Evolutionary conservation across 163 green algal genomes (phyloP).

Genomic region (Chloroidium sp.): DNA sequence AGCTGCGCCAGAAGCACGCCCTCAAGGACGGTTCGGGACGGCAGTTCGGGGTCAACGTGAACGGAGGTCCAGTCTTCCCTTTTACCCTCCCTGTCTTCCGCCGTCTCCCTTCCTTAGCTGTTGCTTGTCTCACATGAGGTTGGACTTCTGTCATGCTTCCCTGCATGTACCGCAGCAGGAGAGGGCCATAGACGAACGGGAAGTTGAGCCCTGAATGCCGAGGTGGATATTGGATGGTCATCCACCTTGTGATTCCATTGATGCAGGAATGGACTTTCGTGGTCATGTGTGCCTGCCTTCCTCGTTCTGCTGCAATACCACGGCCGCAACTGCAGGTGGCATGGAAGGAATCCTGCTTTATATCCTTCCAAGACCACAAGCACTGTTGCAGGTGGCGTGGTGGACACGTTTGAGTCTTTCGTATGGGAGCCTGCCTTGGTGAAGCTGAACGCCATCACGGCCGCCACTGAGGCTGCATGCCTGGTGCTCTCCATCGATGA

Average conservation of each 20-base stretch:
- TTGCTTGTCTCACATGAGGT: neutral
- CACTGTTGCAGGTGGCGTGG: conserved; percentile 64
- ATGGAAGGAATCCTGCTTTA: too few species aligned
- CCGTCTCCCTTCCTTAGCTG: neutral
- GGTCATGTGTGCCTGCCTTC: too few species aligned
- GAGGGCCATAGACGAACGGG: too few species aligned
- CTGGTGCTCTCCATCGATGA: conserved; percentile 93
- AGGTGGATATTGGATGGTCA: too few species aligned
- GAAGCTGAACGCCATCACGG: conserved; percentile 91
- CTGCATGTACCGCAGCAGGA: too few species aligned
- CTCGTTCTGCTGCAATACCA: too few species aligned
- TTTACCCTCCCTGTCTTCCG: neutral
- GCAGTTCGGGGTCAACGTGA: conserved; percentile 67
- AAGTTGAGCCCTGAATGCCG: too few species aligned
- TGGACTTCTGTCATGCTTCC: too few species aligned
- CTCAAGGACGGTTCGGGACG: conserved; percentile 52
- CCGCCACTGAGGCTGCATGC: conserved; percentile 89
- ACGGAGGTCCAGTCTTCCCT: conserved; percentile 36
- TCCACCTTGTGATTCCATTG: too few species aligned
- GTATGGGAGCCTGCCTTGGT: conserved; percentile 96
- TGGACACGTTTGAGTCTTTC: conserved; percentile 87
- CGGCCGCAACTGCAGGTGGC: too few species aligned
- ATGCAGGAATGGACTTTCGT: too few species aligned
- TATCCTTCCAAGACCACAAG: too few species aligned
- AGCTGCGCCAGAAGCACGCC: conserved; percentile 91